Conservation (phyloP, 2,329 filamentous ascomycete genomes). For the Cladosporium velox region DNA sequence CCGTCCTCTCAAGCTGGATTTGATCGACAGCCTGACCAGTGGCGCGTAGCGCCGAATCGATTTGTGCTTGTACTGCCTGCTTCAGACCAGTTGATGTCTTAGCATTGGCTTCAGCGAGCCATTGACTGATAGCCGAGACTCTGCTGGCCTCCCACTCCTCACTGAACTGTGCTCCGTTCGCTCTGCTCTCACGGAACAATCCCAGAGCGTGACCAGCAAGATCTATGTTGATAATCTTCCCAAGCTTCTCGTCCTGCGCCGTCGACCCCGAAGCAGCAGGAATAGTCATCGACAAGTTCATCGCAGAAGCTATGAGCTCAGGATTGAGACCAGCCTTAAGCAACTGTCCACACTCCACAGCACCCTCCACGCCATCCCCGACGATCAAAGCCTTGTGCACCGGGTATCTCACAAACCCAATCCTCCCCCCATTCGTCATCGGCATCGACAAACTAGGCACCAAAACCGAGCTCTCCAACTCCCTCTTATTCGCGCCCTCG, state of each 20-base stretch:
- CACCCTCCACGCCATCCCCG: conserved; percentile 69
- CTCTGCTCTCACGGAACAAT: conserved; percentile 36
- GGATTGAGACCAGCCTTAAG: conserved; percentile 35
- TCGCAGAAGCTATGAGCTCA: conserved; percentile 55
- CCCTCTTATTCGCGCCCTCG: conserved; percentile 26
- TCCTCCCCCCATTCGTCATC: conserved; percentile 62
- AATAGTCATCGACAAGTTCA: conserved; percentile 59
- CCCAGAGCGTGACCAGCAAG: conserved; percentile 64
- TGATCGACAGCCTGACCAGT: conserved; percentile 11
- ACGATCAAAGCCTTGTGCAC: conserved; percentile 81
- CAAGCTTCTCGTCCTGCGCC: conserved; percentile 24
- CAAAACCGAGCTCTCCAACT: conserved; percentile 67
- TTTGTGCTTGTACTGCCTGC: conserved; percentile 64
- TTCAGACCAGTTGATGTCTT: conserved; percentile 56
- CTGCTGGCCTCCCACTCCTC: conserved; percentile 39
- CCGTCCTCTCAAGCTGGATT: conserved; percentile 6
- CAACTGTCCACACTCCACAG: conserved; percentile 54
- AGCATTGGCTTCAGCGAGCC: conserved; percentile 36
- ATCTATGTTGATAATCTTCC: conserved; percentile 60
- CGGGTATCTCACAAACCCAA: conserved; percentile 71
- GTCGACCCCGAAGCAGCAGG: conserved; percentile 29
- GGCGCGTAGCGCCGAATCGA: conserved; percentile 62
- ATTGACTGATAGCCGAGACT: conserved; percentile 31
- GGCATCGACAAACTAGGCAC: conserved; percentile 72
- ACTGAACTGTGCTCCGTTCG: conserved; percentile 39